Conservation (phyloP, 352 stramenopile species). For the Globisporangium iwayamae region DNA sequence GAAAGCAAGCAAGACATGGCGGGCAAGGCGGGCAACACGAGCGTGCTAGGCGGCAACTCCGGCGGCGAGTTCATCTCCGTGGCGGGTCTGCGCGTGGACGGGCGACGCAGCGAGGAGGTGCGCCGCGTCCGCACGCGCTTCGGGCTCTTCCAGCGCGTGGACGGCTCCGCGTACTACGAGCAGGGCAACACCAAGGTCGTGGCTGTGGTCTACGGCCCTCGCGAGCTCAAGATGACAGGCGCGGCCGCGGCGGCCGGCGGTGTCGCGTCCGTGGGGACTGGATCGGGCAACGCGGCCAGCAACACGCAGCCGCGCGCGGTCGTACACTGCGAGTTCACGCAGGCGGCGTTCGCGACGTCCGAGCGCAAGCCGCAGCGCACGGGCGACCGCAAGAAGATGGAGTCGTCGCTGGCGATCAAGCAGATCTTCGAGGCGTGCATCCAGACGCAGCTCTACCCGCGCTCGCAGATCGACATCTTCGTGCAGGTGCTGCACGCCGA, state of each 20-base stretch:
- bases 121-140: conserved; percentile 80
- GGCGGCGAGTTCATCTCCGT: conserved; percentile 82
- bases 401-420: conserved; percentile 87
- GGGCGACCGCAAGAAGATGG: conserved; percentile 85
- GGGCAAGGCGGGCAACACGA: conserved; percentile 54
- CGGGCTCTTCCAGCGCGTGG: conserved; percentile 80
- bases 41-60: conserved; percentile 47
- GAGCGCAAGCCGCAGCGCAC: conserved; percentile 78
- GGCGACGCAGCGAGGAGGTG: conserved; percentile 78
- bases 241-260: conserved; percentile 28
- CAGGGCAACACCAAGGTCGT: conserved; percentile 90
- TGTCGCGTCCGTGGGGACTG: conserved; percentile 52
- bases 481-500: conserved; percentile 90
- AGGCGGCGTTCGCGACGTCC: conserved; percentile 84
- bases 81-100: conserved; percentile 80
- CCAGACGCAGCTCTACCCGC: conserved; percentile 88
- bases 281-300: conserved; percentile 55
- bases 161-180: conserved; percentile 86
- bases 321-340: conserved; percentile 85
- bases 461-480: conserved; percentile 92
- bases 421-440: conserved; percentile 91
- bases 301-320: conserved; percentile 67
- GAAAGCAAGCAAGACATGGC: conserved; percentile 35
- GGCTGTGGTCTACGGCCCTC: conserved; percentile 83
- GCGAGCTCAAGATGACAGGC: conserved; percentile 56